These are phyloP conservation scores for Amorphotheca resinae DNA, from an alignment of 495 filamentous ascomycete genomes.

Conservation along the genomic window DNA sequence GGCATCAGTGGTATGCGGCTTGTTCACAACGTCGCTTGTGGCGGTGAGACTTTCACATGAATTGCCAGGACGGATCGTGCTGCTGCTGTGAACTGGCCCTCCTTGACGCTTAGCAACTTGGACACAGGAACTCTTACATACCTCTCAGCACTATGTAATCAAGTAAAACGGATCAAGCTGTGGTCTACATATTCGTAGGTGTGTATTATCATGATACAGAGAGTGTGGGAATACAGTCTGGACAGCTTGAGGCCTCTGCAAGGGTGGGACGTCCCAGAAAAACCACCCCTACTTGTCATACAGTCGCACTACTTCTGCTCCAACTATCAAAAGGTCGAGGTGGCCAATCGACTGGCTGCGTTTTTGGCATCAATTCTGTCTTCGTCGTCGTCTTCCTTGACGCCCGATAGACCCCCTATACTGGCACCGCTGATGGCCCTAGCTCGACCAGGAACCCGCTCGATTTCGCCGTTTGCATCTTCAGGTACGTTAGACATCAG, in stretches of 20 bases:
- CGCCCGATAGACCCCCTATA: constrained; percentile 36
- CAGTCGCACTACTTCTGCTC: neutral
- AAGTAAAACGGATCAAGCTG: neutral
- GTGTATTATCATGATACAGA: constrained; percentile 2
- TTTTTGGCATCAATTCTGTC: constrained; percentile 91
- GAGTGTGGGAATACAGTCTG: constrained; percentile 4
- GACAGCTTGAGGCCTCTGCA: too few species aligned
- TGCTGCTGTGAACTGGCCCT: too few species aligned
- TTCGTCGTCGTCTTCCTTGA: constrained; percentile 84
- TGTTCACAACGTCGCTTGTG: constrained; percentile 5
- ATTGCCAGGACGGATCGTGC: too few species aligned
- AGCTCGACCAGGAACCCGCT: constrained; percentile 37
- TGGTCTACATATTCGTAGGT: neutral
- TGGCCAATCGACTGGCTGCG: constrained; percentile 83
- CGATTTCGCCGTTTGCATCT: constrained; percentile 33
- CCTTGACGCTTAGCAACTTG: too few species aligned
- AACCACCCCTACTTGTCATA: neutral
- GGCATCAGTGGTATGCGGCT: neutral
- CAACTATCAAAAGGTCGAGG: constrained; percentile 66
- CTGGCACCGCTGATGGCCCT: constrained; percentile 45
- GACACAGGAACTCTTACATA: neutral
- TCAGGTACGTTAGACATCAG: constrained; percentile 39
- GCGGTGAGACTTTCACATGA: too few species aligned
- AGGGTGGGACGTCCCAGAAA: too few species aligned
- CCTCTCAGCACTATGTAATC: too few species aligned